phyloP scores from a whole-genome alignment of 2,329 filamentous ascomycete genomes.

The Lizonia empirigonia region DNA sequence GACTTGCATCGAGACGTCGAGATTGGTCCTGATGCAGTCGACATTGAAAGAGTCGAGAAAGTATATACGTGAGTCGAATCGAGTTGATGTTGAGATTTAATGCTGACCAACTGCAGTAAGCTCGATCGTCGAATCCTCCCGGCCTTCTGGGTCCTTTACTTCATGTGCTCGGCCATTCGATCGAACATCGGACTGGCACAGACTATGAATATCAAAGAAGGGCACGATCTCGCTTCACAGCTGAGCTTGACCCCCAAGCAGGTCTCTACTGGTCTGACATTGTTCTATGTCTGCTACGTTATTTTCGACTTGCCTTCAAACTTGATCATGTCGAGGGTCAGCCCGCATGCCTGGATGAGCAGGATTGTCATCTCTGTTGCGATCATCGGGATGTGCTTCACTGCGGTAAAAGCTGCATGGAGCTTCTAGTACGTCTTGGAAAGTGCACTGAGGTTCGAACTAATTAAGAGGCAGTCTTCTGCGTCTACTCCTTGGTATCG shows the following conservation, averaged over 20 bases:
- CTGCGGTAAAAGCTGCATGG: constrained; percentile 81
- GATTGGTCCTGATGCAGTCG: constrained; percentile 35
- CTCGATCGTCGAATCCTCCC: constrained; percentile 64
- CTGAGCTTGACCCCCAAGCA: constrained; percentile 74
- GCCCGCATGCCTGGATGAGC: constrained; percentile 89
- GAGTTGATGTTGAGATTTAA: no score
- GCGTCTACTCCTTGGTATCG: constrained; percentile 80
- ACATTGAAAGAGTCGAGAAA: constrained; percentile 46
- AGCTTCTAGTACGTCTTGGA: constrained; percentile 70
- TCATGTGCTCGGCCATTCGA: constrained; percentile 87
- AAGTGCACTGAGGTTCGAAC: background rate
- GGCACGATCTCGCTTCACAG: constrained; percentile 76
- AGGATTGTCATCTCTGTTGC: constrained; percentile 88
- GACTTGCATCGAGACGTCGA: constrained; percentile 43
- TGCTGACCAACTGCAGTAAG: constrained; percentile 50
- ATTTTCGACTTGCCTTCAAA: constrained; percentile 89
- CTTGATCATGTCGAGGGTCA: constrained; percentile 82
- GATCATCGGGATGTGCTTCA: constrained; percentile 80
- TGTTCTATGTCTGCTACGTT: constrained; percentile 93
- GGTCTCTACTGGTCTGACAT: constrained; percentile 79
- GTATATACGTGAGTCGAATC: constrained; percentile 45
- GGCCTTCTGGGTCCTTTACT: constrained; percentile 91
- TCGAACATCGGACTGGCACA: constrained; percentile 94
- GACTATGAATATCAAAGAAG: constrained; percentile 78
- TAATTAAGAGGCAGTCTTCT: constrained; percentile 60